Evolutionary conservation across 169 alveolate species (phyloP).

Genomic region (Cryptosporidium xiaoi): DNA sequence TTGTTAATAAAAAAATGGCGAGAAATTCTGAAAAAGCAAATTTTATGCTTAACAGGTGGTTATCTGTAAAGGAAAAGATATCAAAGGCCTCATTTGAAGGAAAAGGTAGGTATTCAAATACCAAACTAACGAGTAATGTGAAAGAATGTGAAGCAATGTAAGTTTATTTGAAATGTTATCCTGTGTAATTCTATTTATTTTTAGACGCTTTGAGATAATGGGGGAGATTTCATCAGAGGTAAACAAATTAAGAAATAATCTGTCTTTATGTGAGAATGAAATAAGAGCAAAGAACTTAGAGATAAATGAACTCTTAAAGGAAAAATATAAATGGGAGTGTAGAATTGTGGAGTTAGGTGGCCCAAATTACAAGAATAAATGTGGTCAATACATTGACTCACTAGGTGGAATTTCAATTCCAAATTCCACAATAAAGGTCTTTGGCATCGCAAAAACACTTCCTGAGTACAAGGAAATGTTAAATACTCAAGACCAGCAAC

Average conservation of each 20-base stretch:
- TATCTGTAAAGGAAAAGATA: slow-evolving; percentile 75
- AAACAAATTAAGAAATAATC: slow-evolving; percentile 80
- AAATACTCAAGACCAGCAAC: background rate
- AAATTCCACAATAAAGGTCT: slow-evolving; percentile 46
- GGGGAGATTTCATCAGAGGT: slow-evolving; percentile 82
- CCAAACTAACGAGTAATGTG: slow-evolving; percentile 67
- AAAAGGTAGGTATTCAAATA: slow-evolving; percentile 75
- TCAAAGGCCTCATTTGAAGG: slow-evolving; percentile 73
- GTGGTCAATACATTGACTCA: slow-evolving; percentile 56
- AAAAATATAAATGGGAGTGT: slow-evolving; percentile 89
- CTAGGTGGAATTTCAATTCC: slow-evolving; percentile 66
- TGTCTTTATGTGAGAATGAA: slow-evolving; percentile 88
- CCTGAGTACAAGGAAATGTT: slow-evolving; percentile 40
- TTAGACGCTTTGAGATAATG: slow-evolving; percentile 77
- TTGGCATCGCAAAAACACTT: slow-evolving; percentile 32
- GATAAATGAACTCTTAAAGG: slow-evolving; percentile 88
- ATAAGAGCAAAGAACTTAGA: slow-evolving; percentile 91
- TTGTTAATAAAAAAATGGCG: slow-evolving; percentile 75
- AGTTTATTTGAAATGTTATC: slow-evolving; percentile 4
- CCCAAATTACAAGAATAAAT: slow-evolving; percentile 83
- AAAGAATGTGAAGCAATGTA: slow-evolving; percentile 78
- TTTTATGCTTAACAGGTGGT: slow-evolving; percentile 82
- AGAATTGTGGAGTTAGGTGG: slow-evolving; percentile 90
- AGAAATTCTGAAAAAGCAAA: slow-evolving; percentile 81
- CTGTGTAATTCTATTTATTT: background rate